Evolutionary conservation across 2,329 filamentous ascomycete species (phyloP).

Genomic region (Diplocarpon mali): DNA sequence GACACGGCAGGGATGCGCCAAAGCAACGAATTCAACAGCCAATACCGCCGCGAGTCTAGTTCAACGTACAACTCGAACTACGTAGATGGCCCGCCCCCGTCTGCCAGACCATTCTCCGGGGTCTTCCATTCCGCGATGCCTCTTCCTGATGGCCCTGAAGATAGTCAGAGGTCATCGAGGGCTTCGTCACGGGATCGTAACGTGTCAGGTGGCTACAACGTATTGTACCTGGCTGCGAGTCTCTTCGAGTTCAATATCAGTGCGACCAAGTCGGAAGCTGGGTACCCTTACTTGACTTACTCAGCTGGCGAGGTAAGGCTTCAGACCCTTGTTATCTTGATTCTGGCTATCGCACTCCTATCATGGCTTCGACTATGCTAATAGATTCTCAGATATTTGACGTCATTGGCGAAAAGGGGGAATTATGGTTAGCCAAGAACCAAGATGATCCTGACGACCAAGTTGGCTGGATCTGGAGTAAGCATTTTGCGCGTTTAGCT

Average conservation of each 20-base stretch:
- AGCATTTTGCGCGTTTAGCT: constrained; percentile 68
- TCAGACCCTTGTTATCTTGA: not conserved
- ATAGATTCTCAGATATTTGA: constrained; percentile 55
- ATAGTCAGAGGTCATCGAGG: constrained; percentile 42
- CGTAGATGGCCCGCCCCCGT: constrained; percentile 23
- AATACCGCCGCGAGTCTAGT: constrained; percentile 41
- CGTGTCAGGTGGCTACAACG: constrained; percentile 47
- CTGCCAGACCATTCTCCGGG: constrained; percentile 50
- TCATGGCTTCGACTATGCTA: constrained; percentile 3
- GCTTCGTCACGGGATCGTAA: constrained; percentile 48
- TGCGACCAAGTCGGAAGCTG: constrained; percentile 80
- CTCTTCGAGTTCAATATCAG: constrained; percentile 97
- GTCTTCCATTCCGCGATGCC: constrained; percentile 84
- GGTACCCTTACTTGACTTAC: constrained; percentile 93
- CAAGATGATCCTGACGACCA: constrained; percentile 74
- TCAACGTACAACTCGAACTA: constrained; percentile 42
- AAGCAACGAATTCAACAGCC: constrained; percentile 37
- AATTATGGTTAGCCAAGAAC: constrained; percentile 95
- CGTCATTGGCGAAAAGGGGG: constrained; percentile 91
- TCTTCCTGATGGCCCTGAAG: constrained; percentile 54
- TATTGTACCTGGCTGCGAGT: constrained; percentile 85
- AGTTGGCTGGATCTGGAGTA: constrained; percentile 98
- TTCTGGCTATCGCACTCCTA: not conserved
- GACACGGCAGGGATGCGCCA: constrained; percentile 34
- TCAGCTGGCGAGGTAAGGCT: constrained; percentile 70